Evolutionary conservation across 805 yeast species (phyloP).

Genomic region (Candida pini): DNA sequence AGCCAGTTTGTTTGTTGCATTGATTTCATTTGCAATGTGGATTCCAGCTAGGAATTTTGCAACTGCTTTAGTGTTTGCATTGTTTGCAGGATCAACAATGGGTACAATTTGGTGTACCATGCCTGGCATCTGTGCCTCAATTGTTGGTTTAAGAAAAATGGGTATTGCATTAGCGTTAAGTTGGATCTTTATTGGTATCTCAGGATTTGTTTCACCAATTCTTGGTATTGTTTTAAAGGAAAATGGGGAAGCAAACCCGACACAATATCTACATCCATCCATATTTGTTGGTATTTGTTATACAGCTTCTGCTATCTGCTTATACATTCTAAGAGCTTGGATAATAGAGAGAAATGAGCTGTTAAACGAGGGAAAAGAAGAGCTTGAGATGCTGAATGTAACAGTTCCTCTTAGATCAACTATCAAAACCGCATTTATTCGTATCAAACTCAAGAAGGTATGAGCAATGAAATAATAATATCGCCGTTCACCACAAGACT

Average conservation of each 20-base stretch:
- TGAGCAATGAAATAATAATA: too few relatives aligned
- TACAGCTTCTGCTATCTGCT: slow-evolving; percentile 36
- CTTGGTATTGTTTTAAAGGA: slow-evolving; percentile 49
- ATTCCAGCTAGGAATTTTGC: slow-evolving; percentile 53
- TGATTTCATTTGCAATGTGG: slow-evolving; percentile 49
- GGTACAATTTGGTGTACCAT: slow-evolving; percentile 56
- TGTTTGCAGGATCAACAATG: slow-evolving; percentile 52
- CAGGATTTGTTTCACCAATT: slow-evolving; percentile 52
- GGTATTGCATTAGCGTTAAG: slow-evolving; percentile 41
- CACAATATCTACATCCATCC: slow-evolving; percentile 47
- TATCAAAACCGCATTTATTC: too few relatives aligned
- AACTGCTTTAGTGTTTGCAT: slow-evolving; percentile 46
- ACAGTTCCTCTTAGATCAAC: too few relatives aligned
- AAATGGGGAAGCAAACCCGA: slow-evolving; percentile 31
- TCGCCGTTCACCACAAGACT: too few relatives aligned
- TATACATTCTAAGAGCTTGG: slow-evolving; percentile 49
- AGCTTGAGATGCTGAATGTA: slow-evolving; percentile 12
- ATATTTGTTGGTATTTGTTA: slow-evolving; percentile 55
- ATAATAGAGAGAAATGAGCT: slow-evolving; percentile 43
- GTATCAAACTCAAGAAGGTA: too few relatives aligned
- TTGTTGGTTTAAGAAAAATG: slow-evolving; percentile 49
- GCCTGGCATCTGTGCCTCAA: slow-evolving; percentile 45
- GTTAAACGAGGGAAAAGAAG: slow-evolving; percentile 14
- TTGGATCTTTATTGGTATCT: slow-evolving; percentile 46
- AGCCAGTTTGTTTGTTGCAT: slow-evolving; percentile 33